phyloP scores from a whole-genome alignment of 2,329 filamentous ascomycete genomes.

The Fusarium duplospermum region DNA sequence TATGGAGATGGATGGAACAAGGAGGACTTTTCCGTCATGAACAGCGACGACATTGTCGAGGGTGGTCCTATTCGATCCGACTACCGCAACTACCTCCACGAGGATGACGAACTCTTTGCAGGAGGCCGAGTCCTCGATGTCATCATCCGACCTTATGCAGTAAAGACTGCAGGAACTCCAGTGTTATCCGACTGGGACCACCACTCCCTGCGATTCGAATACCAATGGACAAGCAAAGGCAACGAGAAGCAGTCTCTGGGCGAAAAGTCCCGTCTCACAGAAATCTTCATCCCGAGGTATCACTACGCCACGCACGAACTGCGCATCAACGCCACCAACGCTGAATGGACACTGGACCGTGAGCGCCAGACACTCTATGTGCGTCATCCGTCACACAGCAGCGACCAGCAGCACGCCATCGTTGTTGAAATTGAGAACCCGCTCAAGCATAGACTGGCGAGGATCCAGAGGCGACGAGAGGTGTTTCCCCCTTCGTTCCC shows the following conservation, averaged over 20 bases:
- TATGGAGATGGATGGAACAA: conserved; percentile 58
- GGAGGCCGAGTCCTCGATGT: conserved; percentile 54
- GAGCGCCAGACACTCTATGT: conserved; percentile 47
- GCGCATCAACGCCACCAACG: conserved; percentile 43
- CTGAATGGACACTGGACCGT: conserved; percentile 46
- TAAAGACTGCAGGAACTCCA: conserved; percentile 53
- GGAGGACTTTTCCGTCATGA: conserved; percentile 57
- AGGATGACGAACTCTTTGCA: conserved; percentile 51
- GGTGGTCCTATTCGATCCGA: conserved; percentile 44
- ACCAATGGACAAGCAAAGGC: conserved; percentile 46
- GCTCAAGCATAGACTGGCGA: conserved; percentile 35
- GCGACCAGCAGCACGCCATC: conserved; percentile 23
- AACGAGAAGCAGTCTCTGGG: conserved; percentile 15
- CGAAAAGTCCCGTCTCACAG: conserved; percentile 46
- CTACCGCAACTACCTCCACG: conserved; percentile 48
- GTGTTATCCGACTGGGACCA: conserved; percentile 50
- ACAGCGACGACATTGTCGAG: conserved; percentile 48
- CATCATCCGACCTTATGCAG: conserved; percentile 55
- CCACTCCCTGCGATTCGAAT: conserved; percentile 49
- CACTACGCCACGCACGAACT: conserved; percentile 50
- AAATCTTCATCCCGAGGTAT: conserved; percentile 54
- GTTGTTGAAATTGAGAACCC: conserved; percentile 42
- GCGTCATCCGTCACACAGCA: conserved; percentile 24
- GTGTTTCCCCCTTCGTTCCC: conserved; percentile 26
- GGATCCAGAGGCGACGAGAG: conserved; percentile 18